Percentiles rank a stretch among this genome's conserved stretches.
Evolutionary conservation across 108 stramenopile species (phyloP).

Genomic region (Cyclostephanos invisitatus): DNA sequence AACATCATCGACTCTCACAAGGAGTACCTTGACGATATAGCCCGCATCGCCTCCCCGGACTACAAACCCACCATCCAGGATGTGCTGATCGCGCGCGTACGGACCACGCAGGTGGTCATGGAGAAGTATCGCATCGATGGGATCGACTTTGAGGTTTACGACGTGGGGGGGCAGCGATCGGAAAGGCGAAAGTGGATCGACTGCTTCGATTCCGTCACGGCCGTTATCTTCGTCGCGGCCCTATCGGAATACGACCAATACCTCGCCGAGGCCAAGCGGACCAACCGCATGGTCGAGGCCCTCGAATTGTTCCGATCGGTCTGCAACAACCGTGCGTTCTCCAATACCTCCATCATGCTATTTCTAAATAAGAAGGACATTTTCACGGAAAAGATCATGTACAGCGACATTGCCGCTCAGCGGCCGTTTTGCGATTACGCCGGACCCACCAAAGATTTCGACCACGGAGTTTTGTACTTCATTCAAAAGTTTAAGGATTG

Average conservation of each 20-base stretch:
- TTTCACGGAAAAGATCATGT: conserved; percentile 94
- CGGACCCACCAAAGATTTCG: conserved; percentile 82
- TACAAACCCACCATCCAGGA: conserved; percentile 93
- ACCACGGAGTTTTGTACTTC: conserved; percentile 90
- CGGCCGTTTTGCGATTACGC: conserved; percentile 84
- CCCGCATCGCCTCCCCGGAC: conserved; percentile 72
- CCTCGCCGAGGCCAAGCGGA: conserved; percentile 93
- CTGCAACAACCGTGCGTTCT: conserved; percentile 94
- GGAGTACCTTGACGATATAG: conserved; percentile 81
- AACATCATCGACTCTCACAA: conserved; percentile 89
- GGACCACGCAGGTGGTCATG: conserved; percentile 95
- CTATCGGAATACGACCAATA: conserved; percentile 96
- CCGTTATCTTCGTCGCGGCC: conserved; percentile 98
- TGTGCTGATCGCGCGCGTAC: conserved; percentile 92
- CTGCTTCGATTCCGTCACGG: conserved; percentile 95
- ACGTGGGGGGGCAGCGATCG: conserved; percentile 90
- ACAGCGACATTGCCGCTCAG: conserved; percentile 79
- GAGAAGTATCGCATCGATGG: conserved; percentile 88
- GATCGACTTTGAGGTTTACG: conserved; percentile 95
- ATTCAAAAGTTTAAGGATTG: conserved; percentile 93
- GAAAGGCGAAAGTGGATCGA: conserved; percentile 94
- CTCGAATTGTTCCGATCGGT: conserved; percentile 95
- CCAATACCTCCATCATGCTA: conserved; percentile 86
- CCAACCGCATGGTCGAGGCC: conserved; percentile 97
- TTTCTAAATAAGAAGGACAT: conserved; percentile 99